phyloP scores from a whole-genome alignment of 306 rosid genomes.

The Casuarina cunninghamiana region DNA sequence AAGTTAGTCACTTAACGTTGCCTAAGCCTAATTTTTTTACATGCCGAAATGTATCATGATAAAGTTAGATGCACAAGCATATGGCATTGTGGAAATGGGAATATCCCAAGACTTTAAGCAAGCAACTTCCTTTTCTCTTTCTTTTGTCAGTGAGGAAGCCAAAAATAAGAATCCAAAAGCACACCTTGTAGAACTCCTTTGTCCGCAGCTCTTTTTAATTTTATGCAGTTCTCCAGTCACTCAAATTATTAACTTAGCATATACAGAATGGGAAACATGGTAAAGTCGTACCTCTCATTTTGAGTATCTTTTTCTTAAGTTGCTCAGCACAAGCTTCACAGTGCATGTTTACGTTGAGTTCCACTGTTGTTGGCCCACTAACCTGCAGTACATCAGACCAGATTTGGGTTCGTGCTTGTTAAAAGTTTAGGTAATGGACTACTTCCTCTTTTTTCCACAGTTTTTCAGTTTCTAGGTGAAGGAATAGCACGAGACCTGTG shows the following conservation, averaged over 20 bases:
- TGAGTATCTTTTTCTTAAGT: conserved; percentile 81
- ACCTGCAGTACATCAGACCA: conserved; percentile 49
- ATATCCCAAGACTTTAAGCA: neutral
- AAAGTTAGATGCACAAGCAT: neutral
- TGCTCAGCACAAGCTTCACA: conserved; percentile 96
- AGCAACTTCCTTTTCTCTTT: neutral
- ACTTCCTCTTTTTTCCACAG: neutral
- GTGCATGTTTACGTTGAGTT: conserved; percentile 90
- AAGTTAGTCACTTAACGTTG: too few species aligned
- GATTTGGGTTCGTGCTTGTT: neutral
- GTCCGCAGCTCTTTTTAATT: neutral
- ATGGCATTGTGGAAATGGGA: neutral
- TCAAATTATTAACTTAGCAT: conserved; percentile 15
- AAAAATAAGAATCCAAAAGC: conserved; percentile 21
- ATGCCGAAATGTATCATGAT: neutral
- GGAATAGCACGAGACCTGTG: conserved; percentile 50
- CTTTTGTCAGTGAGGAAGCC: neutral
- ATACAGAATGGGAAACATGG: conserved; percentile 13
- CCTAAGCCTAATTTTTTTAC: too few species aligned
- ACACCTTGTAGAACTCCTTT: conserved; percentile 29
- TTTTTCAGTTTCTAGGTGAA: neutral
- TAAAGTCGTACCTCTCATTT: conserved; percentile 78
- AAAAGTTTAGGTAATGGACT: neutral
- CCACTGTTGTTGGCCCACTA: conserved; percentile 66
- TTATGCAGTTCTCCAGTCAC: conserved; percentile 25